A percentile compares a stretch with the other conserved stretches of the same genome.
Conservation (phyloP, 768 basidiomycete species). For the Tubosaeta sp. region DNA sequence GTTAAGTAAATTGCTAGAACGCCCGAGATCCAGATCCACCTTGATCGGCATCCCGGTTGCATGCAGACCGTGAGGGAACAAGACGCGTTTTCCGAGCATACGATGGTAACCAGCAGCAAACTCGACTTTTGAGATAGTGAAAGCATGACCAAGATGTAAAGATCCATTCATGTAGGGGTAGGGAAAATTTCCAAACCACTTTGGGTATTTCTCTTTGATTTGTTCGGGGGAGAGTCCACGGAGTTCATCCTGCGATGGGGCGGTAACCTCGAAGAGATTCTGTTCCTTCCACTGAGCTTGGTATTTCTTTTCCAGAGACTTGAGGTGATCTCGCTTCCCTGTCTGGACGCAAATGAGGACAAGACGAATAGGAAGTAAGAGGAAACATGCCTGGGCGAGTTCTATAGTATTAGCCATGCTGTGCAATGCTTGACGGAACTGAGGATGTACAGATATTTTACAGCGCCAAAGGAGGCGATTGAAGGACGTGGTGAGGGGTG, state of each 20-base stretch:
- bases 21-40: constrained; percentile 44
- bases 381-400: constrained; percentile 48
- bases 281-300: constrained; percentile 78
- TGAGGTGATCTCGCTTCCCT: constrained; percentile 86
- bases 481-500: constrained; percentile 10
- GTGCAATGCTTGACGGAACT: constrained; percentile 10
- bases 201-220: constrained; percentile 75
- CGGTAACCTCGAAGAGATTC: constrained; percentile 78
- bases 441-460: constrained; percentile 26
- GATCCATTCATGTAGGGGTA: constrained; percentile 99
- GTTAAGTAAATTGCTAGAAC: not conserved
- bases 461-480: constrained; percentile 29
- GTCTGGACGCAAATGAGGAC: constrained; percentile 50
- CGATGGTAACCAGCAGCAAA: constrained; percentile 94
- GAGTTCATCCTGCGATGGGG: constrained; percentile 67
- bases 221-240: constrained; percentile 59
- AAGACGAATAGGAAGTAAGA: not conserved
- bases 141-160: constrained; percentile 94
- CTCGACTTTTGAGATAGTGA: constrained; percentile 97
- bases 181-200: constrained; percentile 97
- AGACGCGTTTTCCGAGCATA: constrained; percentile 87
- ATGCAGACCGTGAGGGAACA: constrained; percentile 98
- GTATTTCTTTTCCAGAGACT: constrained; percentile 76
- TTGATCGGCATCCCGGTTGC: constrained; percentile 99
- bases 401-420: constrained; percentile 63